Evolutionary conservation across 345 rosid species (phyloP), one percentile per base, ranked within the genome.

Genomic region (Physaria fendleri): DNA sequence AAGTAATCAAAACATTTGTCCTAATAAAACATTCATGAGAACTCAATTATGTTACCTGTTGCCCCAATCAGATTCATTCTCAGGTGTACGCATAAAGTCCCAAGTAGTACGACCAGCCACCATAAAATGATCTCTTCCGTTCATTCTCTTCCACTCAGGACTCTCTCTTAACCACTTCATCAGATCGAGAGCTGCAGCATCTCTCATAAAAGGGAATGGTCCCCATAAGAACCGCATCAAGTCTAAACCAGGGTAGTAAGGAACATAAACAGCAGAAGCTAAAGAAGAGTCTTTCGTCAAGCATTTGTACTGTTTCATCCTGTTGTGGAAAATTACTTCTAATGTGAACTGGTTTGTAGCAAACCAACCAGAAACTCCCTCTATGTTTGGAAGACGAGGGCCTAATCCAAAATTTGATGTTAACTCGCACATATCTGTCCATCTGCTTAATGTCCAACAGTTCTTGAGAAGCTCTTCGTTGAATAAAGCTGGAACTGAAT

Each of bases 31-130:
- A 41, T 50, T 9, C 42, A 30, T 42, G 11, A 24, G 2, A 20
- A 5, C 16, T 11, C 11, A 29, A 17, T 32, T 17, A n/a, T 21
- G 32, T 35, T 53, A 69, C 79, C 79, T 80, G 49, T 82, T 85
- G 0, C 94, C 95, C 97, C 95, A 85, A 17, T 81, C 82, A 1
- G 77, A 66, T 39, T 65, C 75, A 8, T 65, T 54, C 23, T 66
- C 71, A 0, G 76, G 76, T 11, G 74, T 74, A 56, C 95, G 79
- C 83, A 88, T 67, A 74, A 90, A 87, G 74, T 90, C 94, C 95
- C 91, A 87, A 12, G 84, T 78, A 35, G 85, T 78, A 3, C 95
- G 79, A 51, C 95, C 95, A 22, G 94, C 91, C 2, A 90, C 88
- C 78, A 87, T 25, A 69, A 90, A 87, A 82, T 90, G 95, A 56